Evolutionary conservation across 257 asterid species (phyloP).

Genomic region (Gardenia jasminoides): DNA sequence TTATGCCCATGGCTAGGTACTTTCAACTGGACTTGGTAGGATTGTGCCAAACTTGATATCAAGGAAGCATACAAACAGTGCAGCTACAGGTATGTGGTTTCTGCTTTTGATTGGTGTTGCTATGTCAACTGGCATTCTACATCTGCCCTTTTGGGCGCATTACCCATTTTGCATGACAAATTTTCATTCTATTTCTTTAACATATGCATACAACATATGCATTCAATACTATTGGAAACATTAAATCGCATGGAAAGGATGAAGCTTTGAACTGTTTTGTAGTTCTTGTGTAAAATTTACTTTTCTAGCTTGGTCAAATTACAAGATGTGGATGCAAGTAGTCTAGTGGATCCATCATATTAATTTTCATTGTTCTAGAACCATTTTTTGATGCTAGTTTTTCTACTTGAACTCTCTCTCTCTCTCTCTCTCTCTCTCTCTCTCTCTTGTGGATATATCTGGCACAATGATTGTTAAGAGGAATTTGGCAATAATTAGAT

Average conservation of each 20-base stretch:
- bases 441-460: background rate
- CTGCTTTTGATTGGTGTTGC: background rate
- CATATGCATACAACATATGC: background rate
- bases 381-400: background rate
- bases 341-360: background rate
- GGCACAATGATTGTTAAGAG: background rate
- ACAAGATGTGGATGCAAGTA: background rate
- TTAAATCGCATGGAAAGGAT: background rate
- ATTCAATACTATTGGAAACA: background rate
- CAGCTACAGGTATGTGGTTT: slow-evolving; percentile 62
- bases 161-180: background rate
- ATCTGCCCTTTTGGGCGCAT: background rate
- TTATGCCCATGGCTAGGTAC: slow-evolving; percentile 49
- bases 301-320: background rate
- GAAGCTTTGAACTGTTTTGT: background rate
- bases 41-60: slow-evolving; percentile 95
- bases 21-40: slow-evolving; percentile 96
- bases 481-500: background rate
- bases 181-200: background rate
- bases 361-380: background rate
- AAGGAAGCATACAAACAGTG: slow-evolving; percentile 95
- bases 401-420: background rate
- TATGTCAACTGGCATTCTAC: background rate
- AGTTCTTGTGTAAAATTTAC: background rate
- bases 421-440: background rate